Conservation (phyloP, 352 stramenopile genomes). For the Aphanomyces astaci region DNA sequence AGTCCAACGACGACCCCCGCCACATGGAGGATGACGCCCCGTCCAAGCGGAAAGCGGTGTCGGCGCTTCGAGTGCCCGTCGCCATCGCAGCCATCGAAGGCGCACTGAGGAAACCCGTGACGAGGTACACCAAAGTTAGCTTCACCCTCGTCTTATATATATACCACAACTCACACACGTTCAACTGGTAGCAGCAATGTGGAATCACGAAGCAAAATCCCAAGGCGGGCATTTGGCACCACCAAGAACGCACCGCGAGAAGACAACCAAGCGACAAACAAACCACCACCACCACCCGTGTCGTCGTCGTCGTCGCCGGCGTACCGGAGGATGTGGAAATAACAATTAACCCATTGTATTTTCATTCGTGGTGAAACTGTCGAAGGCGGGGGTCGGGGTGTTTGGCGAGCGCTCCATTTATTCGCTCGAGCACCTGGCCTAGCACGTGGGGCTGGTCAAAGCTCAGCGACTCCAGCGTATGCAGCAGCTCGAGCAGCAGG, state of each 20-base stretch:
- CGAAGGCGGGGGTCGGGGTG: slow-evolving; percentile 17
- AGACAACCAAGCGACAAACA: neutral
- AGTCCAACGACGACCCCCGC: neutral
- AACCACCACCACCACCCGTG: too few relatives aligned
- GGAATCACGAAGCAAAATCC: slow-evolving; percentile 1
- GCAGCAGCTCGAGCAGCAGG: slow-evolving; percentile 68
- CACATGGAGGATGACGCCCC: neutral
- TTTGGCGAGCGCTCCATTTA: neutral
- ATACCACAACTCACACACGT: too few relatives aligned
- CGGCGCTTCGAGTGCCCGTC: neutral
- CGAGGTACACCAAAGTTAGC: too few relatives aligned
- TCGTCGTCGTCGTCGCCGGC: too few relatives aligned
- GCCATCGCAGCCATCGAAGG: neutral
- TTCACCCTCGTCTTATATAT: too few relatives aligned
- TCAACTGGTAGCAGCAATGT: neutral
- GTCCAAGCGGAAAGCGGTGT: slow-evolving; percentile 12
- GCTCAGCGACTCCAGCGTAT: slow-evolving; percentile 64
- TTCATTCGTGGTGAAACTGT: neutral
- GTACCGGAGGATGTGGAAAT: neutral
- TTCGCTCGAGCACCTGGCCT: slow-evolving; percentile 51
- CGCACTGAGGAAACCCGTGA: neutral
- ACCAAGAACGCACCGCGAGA: neutral
- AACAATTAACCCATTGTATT: neutral
- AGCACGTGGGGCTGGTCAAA: slow-evolving; percentile 49
- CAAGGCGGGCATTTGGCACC: neutral